Evolutionary conservation across 2,329 filamentous ascomycete species (phyloP).

Genomic region (Emergomyces pasteurianus): DNA sequence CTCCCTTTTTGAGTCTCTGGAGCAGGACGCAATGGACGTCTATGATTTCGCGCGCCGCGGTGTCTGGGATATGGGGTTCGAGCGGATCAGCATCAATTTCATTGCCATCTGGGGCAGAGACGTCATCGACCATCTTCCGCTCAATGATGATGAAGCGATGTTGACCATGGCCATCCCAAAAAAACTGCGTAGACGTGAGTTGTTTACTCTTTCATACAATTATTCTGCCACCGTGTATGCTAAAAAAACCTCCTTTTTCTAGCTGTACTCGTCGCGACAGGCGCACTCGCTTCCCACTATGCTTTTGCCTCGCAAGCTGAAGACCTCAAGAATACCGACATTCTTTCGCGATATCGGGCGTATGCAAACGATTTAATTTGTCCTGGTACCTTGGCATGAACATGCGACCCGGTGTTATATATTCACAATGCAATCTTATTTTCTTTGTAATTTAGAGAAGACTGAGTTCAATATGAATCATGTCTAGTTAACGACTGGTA

Average conservation of each 20-base stretch:
- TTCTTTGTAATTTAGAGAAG: background rate
- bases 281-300: background rate
- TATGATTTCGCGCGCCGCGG: constrained; percentile 27
- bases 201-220: background rate
- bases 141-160: background rate
- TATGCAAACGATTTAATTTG: constrained; percentile 45
- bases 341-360: constrained; percentile 41
- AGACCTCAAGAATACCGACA: constrained; percentile 30
- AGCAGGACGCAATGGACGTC: constrained; percentile 32
- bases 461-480: background rate
- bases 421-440: background rate
- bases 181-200: background rate
- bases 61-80: constrained; percentile 21
- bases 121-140: constrained; percentile 32
- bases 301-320: background rate
- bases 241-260: background rate
- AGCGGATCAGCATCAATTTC: constrained; percentile 44
- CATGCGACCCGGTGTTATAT: background rate
- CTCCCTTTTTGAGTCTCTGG: constrained; percentile 39
- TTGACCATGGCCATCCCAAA: background rate
- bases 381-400: background rate
- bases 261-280: background rate
- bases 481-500: too few species aligned
- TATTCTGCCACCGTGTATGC: background rate
- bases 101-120: constrained; percentile 43